Base-by-base conservation (phyloP, 179 eudicot genomes). In the Monotropa hypopitys region DNA sequence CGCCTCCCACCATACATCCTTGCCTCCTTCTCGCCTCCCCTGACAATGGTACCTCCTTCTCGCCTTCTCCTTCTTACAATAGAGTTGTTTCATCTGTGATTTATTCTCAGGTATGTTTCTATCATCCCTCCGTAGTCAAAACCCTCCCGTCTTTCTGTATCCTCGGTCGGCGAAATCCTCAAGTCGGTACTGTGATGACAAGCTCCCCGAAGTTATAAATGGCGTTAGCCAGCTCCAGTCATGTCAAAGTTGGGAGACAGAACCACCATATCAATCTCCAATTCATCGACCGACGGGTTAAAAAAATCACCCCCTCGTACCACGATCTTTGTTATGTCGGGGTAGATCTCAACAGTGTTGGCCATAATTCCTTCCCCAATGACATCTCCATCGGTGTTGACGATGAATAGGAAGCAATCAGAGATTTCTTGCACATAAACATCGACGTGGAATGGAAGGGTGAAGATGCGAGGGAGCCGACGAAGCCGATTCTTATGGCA, bases 191-290 rank as follows among this genome's bases (percentile, higher is more conserved):
- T 3, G 87, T 87, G 47, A 95, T 96, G 28, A 93, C 90, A 76
- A 95, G 82, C 70, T 91, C 90, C 0, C 97, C 97, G n/a, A 84
- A 88, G 0, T 70, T 72, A 71, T 80, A 89, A 7, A 78, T 81
- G 30, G 99, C 96, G 0, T 81, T 85, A 1, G 96, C 97, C 62
- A 90, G 71, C 78, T 95, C 95, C 76, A 95, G 95, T 71, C 79
- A 79, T 3, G 97, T 88, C 59, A 79, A 76, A 7, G 78, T 82
- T 45, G 99, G 97, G 6, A 95, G 79, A 77, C 99, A 82, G 57
- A 90, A 93, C 84, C 97, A 75, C 99, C 99, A 95, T 76, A 80
- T 92, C 97, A 1, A 94, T 80, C 88, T 87, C 97, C 51, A 91
- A 47, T 67, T 78, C 94, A 35, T 82, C 82, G 47, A 82, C 77